A percentile compares a stretch with the other conserved stretches of the same genome.
Evolutionary conservation across 2,329 filamentous ascomycete genomes (phyloP).

Genomic region (Colletotrichum sidae): DNA sequence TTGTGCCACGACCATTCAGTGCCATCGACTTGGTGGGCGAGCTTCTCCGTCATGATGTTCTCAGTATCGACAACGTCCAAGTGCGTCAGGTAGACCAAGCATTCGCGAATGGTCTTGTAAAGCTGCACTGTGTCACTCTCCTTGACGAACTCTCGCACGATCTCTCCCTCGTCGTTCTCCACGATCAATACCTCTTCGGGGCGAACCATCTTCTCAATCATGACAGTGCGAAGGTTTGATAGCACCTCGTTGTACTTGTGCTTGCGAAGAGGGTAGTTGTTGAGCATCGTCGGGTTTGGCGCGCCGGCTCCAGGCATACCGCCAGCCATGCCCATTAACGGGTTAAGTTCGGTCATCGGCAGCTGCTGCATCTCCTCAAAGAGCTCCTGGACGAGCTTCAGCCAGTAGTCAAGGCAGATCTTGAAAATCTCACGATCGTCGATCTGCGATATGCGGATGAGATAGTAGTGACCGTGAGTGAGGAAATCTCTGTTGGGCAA

Average conservation of each 20-base stretch:
- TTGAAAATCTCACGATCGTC: constrained; percentile 99
- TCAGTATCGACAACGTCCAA: constrained; percentile 97
- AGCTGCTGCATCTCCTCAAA: constrained; percentile 99
- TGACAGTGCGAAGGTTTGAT: constrained; percentile 93
- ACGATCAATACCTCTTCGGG: constrained; percentile 98
- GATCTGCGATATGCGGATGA: constrained; percentile 98
- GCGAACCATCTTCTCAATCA: constrained; percentile 99
- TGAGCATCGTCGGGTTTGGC: constrained; percentile 84
- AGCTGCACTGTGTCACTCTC: constrained; percentile 99
- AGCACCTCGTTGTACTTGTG: constrained; percentile 97
- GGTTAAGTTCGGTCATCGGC: constrained; percentile 92
- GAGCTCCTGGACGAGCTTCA: constrained; percentile 95
- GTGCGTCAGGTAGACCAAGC: constrained; percentile 96
- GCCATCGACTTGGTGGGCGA: constrained; percentile 93
- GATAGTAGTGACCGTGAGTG: constrained; percentile 95
- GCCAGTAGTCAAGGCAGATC: constrained; percentile 99
- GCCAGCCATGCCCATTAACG: constrained; percentile 82
- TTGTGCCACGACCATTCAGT: constrained; percentile 99
- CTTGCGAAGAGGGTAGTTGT: constrained; percentile 93
- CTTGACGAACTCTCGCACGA: constrained; percentile 98
- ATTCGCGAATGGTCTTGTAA: constrained; percentile 98
- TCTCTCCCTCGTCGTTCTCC: constrained; percentile 99
- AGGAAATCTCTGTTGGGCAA: constrained; percentile 95
- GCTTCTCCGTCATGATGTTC: constrained; percentile 99
- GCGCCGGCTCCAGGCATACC: constrained; percentile 83